Base-by-base conservation (phyloP, 495 filamentous ascomycete species). In the Aspergillus cavernicola region DNA sequence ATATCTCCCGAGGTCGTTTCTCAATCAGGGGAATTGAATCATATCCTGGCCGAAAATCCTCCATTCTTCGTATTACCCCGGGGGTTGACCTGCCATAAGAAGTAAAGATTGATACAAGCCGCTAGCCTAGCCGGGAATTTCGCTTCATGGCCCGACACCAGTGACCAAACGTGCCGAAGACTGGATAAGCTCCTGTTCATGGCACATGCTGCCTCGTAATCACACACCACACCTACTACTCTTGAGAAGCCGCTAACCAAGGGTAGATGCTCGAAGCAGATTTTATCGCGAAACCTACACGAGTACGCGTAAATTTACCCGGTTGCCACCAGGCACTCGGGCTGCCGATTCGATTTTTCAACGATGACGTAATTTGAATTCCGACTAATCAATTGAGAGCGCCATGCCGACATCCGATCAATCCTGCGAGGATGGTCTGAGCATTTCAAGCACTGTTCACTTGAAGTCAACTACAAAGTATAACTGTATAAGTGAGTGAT, bases 371-470 rank as follows among this genome's bases (percentile, higher is more conserved):
- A 31, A 16, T 26, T 19, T 7, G 19, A 39, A 28, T 16, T 50
- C 32, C 12, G 8, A 12, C 13, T 10, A 28, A 38, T 16, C 35
- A 28, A 50, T 29, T 39, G 33, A 19, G 37, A 26, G 39, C 39
- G 36, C 36, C 35, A 53, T 53, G 42, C 52, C 52, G 52, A 54
- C 20, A 40, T 40, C 52, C 52, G 52, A 54, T 28, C 36, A 37
- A 49, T n/a, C 18, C 41, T 53, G 19, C 23, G 12, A 53, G 26
- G n/a, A 45, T 53, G 45, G 37, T 18, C 40, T 45, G 44, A 47
- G 28, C 44, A 36, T 45, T 9, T 28, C 24, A 28, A 28, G 9
- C 4, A 9, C 24, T 28, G 9, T 28, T 28, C n/a, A n/a, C 24
- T 28, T 28, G 24, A 28, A 28, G 24, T 28, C 24, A 28, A 4